Percentiles rank a stretch among this genome's conserved stretches.
Conservation (phyloP, 805 yeast species). For the Grigorovia yakushimaensis region DNA sequence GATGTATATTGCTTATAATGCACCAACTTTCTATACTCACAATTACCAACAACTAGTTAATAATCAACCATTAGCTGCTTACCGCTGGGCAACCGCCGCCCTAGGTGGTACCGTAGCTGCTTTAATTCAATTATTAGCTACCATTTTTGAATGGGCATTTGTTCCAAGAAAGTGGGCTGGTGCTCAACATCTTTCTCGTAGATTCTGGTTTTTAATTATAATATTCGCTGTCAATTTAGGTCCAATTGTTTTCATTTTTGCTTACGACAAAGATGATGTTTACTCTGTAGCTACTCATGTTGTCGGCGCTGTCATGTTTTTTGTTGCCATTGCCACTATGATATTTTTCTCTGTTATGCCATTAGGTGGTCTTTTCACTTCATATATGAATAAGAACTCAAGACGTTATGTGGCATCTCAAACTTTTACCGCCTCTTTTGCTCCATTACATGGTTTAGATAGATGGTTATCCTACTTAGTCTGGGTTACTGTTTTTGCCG, state of each 20-base stretch:
- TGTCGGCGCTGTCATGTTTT: conserved; percentile 79
- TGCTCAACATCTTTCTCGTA: conserved; percentile 89
- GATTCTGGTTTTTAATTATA: conserved; percentile 63
- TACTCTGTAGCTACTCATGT: conserved; percentile 64
- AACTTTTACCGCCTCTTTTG: conserved; percentile 88
- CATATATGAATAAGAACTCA: conserved; percentile 77
- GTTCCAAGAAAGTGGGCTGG: conserved; percentile 99
- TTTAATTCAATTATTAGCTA: conserved; percentile 74
- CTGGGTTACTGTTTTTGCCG: conserved; percentile 83
- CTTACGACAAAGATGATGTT: conserved; percentile 60
- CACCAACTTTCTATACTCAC: conserved; percentile 84
- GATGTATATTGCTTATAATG: conserved; percentile 90
- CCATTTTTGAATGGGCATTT: conserved; percentile 86
- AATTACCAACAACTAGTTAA: conserved; percentile 74
- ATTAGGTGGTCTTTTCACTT: conserved; percentile 88
- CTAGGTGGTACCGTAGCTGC: conserved; percentile 87
- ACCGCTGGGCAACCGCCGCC: conserved; percentile 88
- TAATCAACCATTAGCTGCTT: conserved; percentile 82
- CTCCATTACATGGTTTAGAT: conserved; percentile 73
- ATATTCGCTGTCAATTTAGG: conserved; percentile 68
- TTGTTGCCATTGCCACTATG: conserved; percentile 76
- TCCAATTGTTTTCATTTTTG: conserved; percentile 78
- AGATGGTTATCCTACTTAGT: conserved; percentile 93
- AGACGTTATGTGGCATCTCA: conserved; percentile 89
- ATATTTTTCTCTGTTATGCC: conserved; percentile 92